phyloP scores from a whole-genome alignment of 2,329 filamentous ascomycete genomes.

The Malbranchea cinnamomea region DNA sequence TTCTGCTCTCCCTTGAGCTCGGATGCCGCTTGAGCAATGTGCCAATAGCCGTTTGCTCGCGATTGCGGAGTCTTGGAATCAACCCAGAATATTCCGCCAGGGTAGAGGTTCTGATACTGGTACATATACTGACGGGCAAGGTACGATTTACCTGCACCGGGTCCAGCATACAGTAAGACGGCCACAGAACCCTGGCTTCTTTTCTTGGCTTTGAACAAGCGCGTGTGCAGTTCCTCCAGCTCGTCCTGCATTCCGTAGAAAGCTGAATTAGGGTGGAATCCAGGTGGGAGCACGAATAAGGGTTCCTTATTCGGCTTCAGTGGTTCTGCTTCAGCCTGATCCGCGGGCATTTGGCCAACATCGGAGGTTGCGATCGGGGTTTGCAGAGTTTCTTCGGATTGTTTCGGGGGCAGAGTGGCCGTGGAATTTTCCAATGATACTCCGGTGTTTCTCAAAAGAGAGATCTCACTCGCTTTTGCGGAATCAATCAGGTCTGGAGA shows the following conservation, averaged over 20 bases:
- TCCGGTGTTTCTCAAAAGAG: too few species aligned
- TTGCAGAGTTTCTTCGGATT: too few species aligned
- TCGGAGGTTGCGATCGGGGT: too few species aligned
- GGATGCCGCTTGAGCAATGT: conserved; percentile 45
- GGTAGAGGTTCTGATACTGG: conserved; percentile 42
- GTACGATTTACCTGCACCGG: conserved; percentile 55
- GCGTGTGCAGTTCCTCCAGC: conserved; percentile 41
- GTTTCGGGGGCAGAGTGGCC: too few species aligned
- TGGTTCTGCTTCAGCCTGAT: too few species aligned
- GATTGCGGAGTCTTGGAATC: conserved; percentile 46
- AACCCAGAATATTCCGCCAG: conserved; percentile 56
- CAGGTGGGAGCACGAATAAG: conserved; percentile 38
- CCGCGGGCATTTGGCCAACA: too few species aligned
- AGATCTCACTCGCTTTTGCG: too few species aligned
- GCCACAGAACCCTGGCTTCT: conserved; percentile 45
- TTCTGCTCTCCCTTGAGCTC: conserved; percentile 29
- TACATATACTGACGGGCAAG: conserved; percentile 54
- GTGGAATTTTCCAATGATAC: too few species aligned
- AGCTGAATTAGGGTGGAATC: conserved; percentile 47
- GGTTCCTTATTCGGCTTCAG: too few species aligned
- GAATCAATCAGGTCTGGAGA: conserved; percentile 2
- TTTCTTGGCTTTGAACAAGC: conserved; percentile 44
- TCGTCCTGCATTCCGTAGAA: conserved; percentile 48
- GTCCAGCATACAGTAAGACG: conserved; percentile 48
- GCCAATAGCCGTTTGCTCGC: conserved; percentile 48